Evolutionary conservation across 495 filamentous ascomycete genomes (phyloP).

Genomic region (Parathielavia hyrcaniae): DNA sequence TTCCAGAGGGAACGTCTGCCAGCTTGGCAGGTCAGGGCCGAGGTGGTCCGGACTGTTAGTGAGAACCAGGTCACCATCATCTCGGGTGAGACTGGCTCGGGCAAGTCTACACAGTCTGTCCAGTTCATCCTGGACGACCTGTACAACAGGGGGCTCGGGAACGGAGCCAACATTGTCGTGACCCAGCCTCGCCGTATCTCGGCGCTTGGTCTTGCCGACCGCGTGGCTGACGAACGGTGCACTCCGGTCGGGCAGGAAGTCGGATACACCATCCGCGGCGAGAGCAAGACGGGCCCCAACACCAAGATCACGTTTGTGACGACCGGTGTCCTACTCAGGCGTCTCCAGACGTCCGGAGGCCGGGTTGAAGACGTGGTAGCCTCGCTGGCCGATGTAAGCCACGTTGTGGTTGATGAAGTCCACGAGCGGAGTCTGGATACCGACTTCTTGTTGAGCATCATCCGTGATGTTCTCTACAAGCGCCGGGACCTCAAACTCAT

Average conservation of each 20-base stretch:
- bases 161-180: constrained; percentile 83
- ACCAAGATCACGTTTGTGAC: constrained; percentile 96
- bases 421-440: constrained; percentile 95
- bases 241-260: constrained; percentile 77
- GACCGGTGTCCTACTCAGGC: constrained; percentile 87
- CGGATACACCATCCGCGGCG: constrained; percentile 90
- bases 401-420: constrained; percentile 95
- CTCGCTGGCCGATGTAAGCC: constrained; percentile 80
- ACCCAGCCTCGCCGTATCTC: constrained; percentile 95
- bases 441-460: constrained; percentile 82
- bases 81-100: constrained; percentile 91
- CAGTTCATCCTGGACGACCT: constrained; percentile 94
- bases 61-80: constrained; percentile 86
- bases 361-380: constrained; percentile 67
- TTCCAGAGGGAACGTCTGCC: constrained; percentile 64
- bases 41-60: constrained; percentile 66
- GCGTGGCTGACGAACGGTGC: constrained; percentile 89
- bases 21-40: constrained; percentile 76
- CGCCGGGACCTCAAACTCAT: constrained; percentile 84
- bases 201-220: constrained; percentile 85
- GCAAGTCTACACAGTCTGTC: constrained; percentile 94
- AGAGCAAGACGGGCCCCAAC: constrained; percentile 56
- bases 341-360: constrained; percentile 80
- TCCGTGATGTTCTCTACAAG: constrained; percentile 72
- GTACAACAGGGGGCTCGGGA: constrained; percentile 67